Evolutionary conservation across 805 yeast genomes (phyloP).

Genomic region (Metschnikowia peoriensis): DNA sequence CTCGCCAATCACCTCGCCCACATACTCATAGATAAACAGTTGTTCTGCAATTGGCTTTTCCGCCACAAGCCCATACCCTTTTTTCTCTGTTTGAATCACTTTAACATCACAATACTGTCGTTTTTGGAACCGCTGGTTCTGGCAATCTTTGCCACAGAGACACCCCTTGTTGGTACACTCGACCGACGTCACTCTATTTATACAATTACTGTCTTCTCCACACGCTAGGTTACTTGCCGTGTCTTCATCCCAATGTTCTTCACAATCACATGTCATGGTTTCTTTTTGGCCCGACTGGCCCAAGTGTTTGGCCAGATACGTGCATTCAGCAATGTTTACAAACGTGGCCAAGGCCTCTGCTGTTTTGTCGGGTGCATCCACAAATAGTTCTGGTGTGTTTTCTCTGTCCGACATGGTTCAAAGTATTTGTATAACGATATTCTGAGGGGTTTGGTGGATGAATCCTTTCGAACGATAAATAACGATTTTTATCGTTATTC

Average conservation of each 20-base stretch:
- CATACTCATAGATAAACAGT: slow-evolving; percentile 84
- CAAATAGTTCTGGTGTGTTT: slow-evolving; percentile 26
- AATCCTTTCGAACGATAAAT: neutral
- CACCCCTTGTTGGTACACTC: slow-evolving; percentile 78
- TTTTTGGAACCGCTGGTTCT: slow-evolving; percentile 84
- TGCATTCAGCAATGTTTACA: slow-evolving; percentile 53
- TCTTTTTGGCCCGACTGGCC: slow-evolving; percentile 79
- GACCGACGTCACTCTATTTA: slow-evolving; percentile 85
- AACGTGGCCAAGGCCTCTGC: slow-evolving; percentile 66
- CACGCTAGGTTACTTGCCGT: slow-evolving; percentile 59
- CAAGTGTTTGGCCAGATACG: slow-evolving; percentile 57
- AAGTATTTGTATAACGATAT: neutral
- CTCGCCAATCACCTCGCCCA: slow-evolving; percentile 92
- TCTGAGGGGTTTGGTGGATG: neutral
- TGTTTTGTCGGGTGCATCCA: slow-evolving; percentile 54
- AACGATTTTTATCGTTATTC: neutral
- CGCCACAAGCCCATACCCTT: slow-evolving; percentile 90
- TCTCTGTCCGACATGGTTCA: slow-evolving; percentile 7
- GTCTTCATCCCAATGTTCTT: slow-evolving; percentile 44
- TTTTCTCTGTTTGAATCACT: slow-evolving; percentile 76
- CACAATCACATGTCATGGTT: slow-evolving; percentile 89
- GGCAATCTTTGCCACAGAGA: slow-evolving; percentile 74
- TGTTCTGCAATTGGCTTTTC: slow-evolving; percentile 53
- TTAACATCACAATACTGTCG: slow-evolving; percentile 71
- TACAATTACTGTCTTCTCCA: slow-evolving; percentile 83